These are phyloP conservation scores for Candida pseudoviswanathii DNA, from an alignment of 1,139 yeast species.

Conservation along the genomic window DNA sequence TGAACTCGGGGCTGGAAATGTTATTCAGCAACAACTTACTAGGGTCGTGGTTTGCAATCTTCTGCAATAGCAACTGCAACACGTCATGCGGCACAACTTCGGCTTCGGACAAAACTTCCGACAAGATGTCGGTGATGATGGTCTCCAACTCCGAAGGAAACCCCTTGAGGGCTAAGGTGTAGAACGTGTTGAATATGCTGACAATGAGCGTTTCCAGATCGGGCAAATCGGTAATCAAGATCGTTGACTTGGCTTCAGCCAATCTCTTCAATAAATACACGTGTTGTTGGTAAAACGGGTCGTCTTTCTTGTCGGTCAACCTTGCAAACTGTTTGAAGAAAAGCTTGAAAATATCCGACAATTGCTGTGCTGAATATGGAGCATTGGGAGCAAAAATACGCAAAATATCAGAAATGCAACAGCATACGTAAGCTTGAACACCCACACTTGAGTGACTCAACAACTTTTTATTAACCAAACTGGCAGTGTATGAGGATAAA, in stretches of 20 bases:
- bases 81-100: slow-evolving; percentile 67
- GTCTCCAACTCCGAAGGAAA: slow-evolving; percentile 54
- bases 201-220: slow-evolving; percentile 59
- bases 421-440: slow-evolving; percentile 69
- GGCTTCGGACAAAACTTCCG: slow-evolving; percentile 77
- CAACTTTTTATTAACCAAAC: slow-evolving; percentile 60
- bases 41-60: slow-evolving; percentile 32
- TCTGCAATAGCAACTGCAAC: slow-evolving; percentile 61
- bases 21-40: slow-evolving; percentile 18
- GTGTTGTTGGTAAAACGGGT: slow-evolving; percentile 65
- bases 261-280: slow-evolving; percentile 67
- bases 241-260: slow-evolving; percentile 79
- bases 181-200: slow-evolving; percentile 62
- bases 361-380: slow-evolving; percentile 69
- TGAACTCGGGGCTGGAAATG: slow-evolving; percentile 59
- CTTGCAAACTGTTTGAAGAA: slow-evolving; percentile 65
- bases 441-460: slow-evolving; percentile 66
- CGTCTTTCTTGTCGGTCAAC: slow-evolving; percentile 57
- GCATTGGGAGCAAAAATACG: slow-evolving; percentile 90
- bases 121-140: slow-evolving; percentile 65
- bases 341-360: slow-evolving; percentile 62
- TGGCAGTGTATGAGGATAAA: slow-evolving; percentile 44
- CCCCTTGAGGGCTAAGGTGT: slow-evolving; percentile 46
- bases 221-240: slow-evolving; percentile 75
- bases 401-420: slow-evolving; percentile 75